phyloP scores from a whole-genome alignment of 371 early-diverging fungal species.

The Mortierella sp. region DNA sequence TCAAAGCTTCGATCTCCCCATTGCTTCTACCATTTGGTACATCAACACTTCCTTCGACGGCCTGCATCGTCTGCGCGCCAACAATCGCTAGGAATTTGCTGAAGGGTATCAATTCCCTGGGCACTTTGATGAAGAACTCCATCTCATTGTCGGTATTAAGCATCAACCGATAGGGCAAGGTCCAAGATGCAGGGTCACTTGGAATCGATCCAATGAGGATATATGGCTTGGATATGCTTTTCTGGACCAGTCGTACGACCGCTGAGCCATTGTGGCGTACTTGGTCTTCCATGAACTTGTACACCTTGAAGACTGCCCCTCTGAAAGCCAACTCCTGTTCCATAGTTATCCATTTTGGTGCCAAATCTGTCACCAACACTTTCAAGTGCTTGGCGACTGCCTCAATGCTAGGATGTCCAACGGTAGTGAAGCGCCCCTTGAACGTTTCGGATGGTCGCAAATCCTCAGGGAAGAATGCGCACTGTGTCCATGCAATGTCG shows the following conservation, averaged over 20 bases:
- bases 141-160: conserved; percentile 24
- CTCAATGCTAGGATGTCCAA: neutral
- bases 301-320: conserved; percentile 8
- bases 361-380: conserved; percentile 7
- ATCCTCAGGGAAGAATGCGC: conserved; percentile 22
- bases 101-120: neutral
- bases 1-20: conserved; percentile 6
- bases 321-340: conserved; percentile 7
- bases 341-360: conserved; percentile 6
- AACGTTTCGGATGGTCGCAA: conserved; percentile 16
- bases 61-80: conserved; percentile 13
- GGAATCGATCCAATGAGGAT: conserved; percentile 26
- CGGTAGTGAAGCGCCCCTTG: neutral
- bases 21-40: conserved; percentile 7
- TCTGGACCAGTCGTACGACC: neutral
- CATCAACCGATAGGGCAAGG: conserved; percentile 22
- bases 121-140: neutral
- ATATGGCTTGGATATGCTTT: neutral
- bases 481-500: conserved; percentile 27
- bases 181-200: conserved; percentile 2
- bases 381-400: conserved; percentile 5
- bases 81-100: conserved; percentile 18
- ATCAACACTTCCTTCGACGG: conserved; percentile 11
- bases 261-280: no score
- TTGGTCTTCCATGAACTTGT: neutral